Conservation (phyloP, 495 filamentous ascomycete species). For the Hypoxylon perforatum region DNA sequence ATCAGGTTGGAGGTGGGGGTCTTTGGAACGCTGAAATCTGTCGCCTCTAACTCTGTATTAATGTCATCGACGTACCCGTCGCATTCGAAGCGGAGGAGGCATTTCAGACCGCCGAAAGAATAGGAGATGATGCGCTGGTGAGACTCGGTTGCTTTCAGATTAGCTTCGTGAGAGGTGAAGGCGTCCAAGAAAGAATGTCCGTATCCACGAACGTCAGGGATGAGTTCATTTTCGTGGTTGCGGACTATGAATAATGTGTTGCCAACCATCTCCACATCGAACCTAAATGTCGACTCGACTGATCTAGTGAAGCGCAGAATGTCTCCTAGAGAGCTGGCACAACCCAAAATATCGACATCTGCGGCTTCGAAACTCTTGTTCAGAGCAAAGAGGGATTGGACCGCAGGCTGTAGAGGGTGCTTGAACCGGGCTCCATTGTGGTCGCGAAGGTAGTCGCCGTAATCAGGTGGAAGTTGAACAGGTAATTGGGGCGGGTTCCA, state of each 20-base stretch:
- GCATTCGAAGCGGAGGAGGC: constrained; percentile 68
- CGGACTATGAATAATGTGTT: constrained; percentile 72
- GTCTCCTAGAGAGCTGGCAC: constrained; percentile 68
- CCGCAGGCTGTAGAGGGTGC: constrained; percentile 69
- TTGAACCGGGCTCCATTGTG: constrained; percentile 67
- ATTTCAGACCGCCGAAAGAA: constrained; percentile 64
- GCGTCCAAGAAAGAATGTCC: constrained; percentile 73
- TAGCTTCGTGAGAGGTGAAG: constrained; percentile 68
- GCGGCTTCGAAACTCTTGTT: constrained; percentile 37
- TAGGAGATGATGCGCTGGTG: constrained; percentile 73
- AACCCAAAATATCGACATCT: constrained; percentile 70
- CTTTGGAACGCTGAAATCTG: background rate
- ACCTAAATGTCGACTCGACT: constrained; percentile 61
- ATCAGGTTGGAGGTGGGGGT: constrained; percentile 3
- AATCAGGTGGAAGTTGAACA: constrained; percentile 59
- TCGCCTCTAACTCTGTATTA: background rate
- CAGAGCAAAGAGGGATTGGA: constrained; percentile 54
- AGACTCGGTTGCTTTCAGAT: constrained; percentile 62
- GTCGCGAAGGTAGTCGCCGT: constrained; percentile 68
- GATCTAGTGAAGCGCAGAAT: constrained; percentile 63
- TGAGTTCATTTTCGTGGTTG: constrained; percentile 63
- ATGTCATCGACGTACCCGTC: constrained; percentile 65
- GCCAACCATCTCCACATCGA: constrained; percentile 68
- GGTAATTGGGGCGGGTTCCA: constrained; percentile 65
- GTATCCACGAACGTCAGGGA: constrained; percentile 65